Conservation (phyloP, 1,139 yeast genomes). For the Nadsonia starkeyi-henricii region DNA sequence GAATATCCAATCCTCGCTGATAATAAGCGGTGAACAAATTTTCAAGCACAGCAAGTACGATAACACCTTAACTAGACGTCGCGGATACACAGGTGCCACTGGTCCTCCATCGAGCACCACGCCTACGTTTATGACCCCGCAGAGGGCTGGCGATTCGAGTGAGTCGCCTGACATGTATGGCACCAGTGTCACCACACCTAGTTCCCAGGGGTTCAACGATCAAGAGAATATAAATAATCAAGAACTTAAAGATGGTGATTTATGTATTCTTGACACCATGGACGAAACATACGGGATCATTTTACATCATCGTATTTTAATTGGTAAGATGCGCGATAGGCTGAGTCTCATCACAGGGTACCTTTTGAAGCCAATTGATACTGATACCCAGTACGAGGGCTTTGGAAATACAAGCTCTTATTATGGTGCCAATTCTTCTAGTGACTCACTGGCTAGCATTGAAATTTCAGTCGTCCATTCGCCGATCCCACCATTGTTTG, state of each 20-base stretch:
- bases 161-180: constrained; percentile 30
- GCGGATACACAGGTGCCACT: not conserved
- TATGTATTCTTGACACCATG: constrained; percentile 19
- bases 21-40: constrained; percentile 2
- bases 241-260: constrained; percentile 11
- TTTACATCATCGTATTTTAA: constrained; percentile 21
- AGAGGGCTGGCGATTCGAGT: constrained; percentile 1
- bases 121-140: not conserved
- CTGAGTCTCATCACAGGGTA: constrained; percentile 38
- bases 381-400: not conserved
- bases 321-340: constrained; percentile 1
- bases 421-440: constrained; percentile 5
- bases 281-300: constrained; percentile 51
- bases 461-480: constrained; percentile 19
- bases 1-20: constrained; percentile 3
- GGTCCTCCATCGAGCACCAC: not conserved
- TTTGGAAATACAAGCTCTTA: not conserved
- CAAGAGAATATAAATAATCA: not conserved
- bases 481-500: constrained; percentile 23
- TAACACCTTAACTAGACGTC: not conserved
- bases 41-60: not conserved
- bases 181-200: constrained; percentile 22
- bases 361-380: constrained; percentile 31
- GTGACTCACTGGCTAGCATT: constrained; percentile 11
- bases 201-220: not conserved